Conservation (phyloP, 2,329 filamentous ascomycete species). For the Cladosporium cucumerinum region DNA sequence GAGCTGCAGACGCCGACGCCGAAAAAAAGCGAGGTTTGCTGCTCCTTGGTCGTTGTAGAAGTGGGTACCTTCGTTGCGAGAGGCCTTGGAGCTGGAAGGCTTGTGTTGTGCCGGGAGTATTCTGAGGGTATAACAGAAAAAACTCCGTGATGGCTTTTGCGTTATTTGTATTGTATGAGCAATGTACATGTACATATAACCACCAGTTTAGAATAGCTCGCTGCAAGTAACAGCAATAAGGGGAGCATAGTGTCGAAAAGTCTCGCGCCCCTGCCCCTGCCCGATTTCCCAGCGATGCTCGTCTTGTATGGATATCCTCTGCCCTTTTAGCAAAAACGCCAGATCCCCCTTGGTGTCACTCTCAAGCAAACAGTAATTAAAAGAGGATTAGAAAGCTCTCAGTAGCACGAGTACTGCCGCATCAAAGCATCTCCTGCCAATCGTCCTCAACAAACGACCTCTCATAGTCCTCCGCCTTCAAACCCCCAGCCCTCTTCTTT, state of each 20-base stretch:
- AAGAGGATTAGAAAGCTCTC: background rate
- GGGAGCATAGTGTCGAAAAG: background rate
- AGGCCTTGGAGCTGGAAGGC: background rate
- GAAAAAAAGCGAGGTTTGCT: background rate
- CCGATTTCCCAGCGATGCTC: background rate
- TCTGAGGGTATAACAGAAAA: background rate
- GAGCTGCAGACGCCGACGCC: background rate
- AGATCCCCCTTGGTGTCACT: background rate
- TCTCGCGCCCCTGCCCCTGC: too few relatives aligned
- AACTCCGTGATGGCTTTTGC: background rate
- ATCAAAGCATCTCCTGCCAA: slow-evolving; percentile 12
- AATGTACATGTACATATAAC: background rate
- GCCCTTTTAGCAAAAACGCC: background rate
- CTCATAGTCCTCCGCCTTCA: slow-evolving; percentile 24
- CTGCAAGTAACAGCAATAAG: background rate
- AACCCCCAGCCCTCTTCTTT: background rate
- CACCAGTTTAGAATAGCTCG: background rate
- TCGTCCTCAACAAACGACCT: slow-evolving; percentile 20
- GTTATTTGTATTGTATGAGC: background rate
- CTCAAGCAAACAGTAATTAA: background rate
- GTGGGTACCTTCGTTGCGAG: background rate
- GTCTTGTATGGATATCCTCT: background rate
- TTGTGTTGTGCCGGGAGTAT: background rate
- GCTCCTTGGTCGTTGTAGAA: background rate
- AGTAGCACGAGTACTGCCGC: background rate